Evolutionary conservation across 2,329 filamentous ascomycete genomes (phyloP).

Genomic region (Diaporthe sp.): DNA sequence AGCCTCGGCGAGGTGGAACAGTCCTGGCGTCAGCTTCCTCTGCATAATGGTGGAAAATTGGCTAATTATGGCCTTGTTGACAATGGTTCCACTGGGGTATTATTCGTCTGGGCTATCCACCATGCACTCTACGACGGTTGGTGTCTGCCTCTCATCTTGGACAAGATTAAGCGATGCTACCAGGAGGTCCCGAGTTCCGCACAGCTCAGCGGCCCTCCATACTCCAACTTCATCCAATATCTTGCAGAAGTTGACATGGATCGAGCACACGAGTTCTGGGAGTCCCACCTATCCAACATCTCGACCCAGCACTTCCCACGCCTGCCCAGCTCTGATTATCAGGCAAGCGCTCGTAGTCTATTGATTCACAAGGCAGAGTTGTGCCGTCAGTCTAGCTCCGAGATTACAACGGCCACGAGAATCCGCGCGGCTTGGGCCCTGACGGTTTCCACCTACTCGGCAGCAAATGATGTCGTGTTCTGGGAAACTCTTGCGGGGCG

Average conservation of each 20-base stretch:
- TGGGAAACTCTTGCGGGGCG: constrained; percentile 16
- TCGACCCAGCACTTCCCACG: not conserved
- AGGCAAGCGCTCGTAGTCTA: constrained; percentile 54
- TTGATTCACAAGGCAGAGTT: constrained; percentile 53
- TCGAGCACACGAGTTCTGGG: constrained; percentile 56
- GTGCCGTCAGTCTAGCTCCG: constrained; percentile 39
- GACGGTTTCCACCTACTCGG: not conserved
- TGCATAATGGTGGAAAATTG: not conserved
- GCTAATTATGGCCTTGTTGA: not conserved
- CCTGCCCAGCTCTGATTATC: not conserved
- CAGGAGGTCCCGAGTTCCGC: not conserved
- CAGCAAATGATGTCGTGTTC: constrained; percentile 1
- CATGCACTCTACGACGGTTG: constrained; percentile 68
- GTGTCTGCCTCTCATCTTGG: constrained; percentile 62
- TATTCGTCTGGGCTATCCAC: constrained; percentile 65
- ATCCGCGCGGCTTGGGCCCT: constrained; percentile 47
- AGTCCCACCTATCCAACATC: constrained; percentile 46
- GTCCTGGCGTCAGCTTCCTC: constrained; percentile 46
- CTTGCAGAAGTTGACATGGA: constrained; percentile 49
- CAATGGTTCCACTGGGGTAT: not conserved
- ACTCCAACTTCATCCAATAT: constrained; percentile 50
- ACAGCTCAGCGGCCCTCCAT: not conserved
- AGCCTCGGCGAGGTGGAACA: constrained; percentile 53
- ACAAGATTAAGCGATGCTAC: constrained; percentile 59
- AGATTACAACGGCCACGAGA: constrained; percentile 56